Evolutionary conservation across 495 filamentous ascomycete genomes (phyloP), one percentile per base, ranked within the genome.

Genomic region (Margaritispora aquatica): DNA sequence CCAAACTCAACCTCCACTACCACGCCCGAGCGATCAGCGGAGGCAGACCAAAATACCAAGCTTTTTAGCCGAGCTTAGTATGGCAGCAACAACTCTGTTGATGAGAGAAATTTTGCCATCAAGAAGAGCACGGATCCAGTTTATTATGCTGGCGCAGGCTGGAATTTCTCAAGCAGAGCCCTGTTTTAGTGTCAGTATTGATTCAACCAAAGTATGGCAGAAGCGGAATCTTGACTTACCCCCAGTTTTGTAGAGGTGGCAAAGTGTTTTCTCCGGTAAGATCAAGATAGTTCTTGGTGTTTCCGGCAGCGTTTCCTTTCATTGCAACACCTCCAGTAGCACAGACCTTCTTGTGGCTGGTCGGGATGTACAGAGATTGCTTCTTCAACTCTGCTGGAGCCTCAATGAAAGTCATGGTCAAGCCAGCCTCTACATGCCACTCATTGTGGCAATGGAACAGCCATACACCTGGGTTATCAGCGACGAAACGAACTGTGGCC

Each of bases 401-500:
- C 71, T 92, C 88, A 65, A 94, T 81, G 38, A 92, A 76, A 11
- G 84, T 88, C 2, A 81, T 83, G 1, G 81, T 82, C 10, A 94
- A 74, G 21, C 89, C 89, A 63, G 81, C 81, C 61, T 81, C 82
- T 46, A 91, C 80, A 65, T 92, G 89, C 88, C 88, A 92, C 75
- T 90, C 88, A 26, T 89, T 78, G 70, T 90, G 88, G 73, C 89
- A 92, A 68, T 94, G 89, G 69, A 92, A 88, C 24, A 92, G 71
- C 80, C 83, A 89, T 38, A 91, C 79, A 51, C 87, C 91, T 21
- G 90, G 87, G 66, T 96, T 95, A 55, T 79, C 66, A 0, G 81
- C 83, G 21, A 69, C 68, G 63, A 85, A 86, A 29, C 84, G 78
- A 36, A 87, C 68, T 13, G 86, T 80, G 5, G 77, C 75, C 63